Evolutionary conservation across 2,329 filamentous ascomycete species (phyloP).

Genomic region (Exophiala sp.): DNA sequence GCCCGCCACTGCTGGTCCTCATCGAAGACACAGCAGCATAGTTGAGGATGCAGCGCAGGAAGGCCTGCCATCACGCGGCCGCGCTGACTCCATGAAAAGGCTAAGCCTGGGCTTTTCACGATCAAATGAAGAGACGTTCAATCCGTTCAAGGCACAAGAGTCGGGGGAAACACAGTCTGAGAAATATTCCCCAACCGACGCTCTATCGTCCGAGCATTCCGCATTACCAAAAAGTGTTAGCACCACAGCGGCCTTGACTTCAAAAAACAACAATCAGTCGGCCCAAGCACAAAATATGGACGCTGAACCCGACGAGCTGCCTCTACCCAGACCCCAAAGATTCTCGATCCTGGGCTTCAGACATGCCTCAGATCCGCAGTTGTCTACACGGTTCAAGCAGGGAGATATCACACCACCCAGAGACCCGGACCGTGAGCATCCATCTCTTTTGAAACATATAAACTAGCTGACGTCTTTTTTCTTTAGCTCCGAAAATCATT

Average conservation of each 20-base stretch:
- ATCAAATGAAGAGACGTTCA: constrained; percentile 21
- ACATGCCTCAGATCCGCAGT: constrained; percentile 87
- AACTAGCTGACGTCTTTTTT: not conserved
- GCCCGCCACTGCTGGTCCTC: constrained; percentile 10
- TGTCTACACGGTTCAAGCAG: constrained; percentile 68
- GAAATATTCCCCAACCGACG: not conserved
- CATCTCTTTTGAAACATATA: too few species aligned
- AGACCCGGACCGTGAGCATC: constrained; percentile 42
- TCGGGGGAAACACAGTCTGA: constrained; percentile 11
- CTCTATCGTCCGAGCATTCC: not conserved
- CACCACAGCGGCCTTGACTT: constrained; percentile 3
- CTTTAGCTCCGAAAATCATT: constrained; percentile 63
- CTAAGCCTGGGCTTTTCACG: constrained; percentile 24
- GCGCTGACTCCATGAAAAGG: constrained; percentile 21
- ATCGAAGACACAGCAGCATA: constrained; percentile 20
- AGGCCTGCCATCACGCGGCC: constrained; percentile 11
- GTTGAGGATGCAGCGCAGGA: constrained; percentile 12
- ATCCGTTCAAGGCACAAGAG: constrained; percentile 14
- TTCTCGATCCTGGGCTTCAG: constrained; percentile 73
- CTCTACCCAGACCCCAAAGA: constrained; percentile 40
- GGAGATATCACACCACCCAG: constrained; percentile 34
- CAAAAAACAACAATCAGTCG: not conserved
- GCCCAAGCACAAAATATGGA: not conserved
- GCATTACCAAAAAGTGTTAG: constrained; percentile 5
- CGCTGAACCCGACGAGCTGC: constrained; percentile 34